These are phyloP conservation scores for Quercus phellos DNA, from an alignment of 331 rosid species.

Conservation along the genomic window DNA sequence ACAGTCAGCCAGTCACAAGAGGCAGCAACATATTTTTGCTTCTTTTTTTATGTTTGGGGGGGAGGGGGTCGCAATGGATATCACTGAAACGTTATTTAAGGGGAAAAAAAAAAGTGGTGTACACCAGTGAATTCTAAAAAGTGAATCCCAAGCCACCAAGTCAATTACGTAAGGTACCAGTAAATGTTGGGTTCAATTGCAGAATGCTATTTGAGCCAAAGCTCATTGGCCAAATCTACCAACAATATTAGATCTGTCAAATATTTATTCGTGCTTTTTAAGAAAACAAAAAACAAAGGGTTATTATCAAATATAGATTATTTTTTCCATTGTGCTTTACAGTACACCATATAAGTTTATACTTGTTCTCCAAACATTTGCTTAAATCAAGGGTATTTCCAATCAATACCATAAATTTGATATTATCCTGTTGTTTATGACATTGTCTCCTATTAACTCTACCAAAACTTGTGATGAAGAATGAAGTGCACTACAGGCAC, in stretches of 20 bases:
- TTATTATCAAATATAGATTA: no score
- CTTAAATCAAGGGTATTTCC: slow-evolving; percentile 6
- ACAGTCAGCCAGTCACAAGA: slow-evolving; percentile 1
- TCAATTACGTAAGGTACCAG: background rate
- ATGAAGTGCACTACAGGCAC: slow-evolving; percentile 1
- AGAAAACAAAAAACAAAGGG: no score
- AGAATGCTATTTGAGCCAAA: background rate
- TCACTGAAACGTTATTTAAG: background rate
- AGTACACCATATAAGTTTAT: background rate
- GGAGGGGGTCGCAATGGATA: background rate
- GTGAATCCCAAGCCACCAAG: background rate
- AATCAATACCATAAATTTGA: slow-evolving; percentile 2
- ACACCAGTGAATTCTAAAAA: no score
- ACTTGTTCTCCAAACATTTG: slow-evolving; percentile 3
- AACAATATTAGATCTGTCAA: background rate
- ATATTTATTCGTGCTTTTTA: no score
- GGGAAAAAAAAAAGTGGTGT: background rate
- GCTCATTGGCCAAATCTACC: background rate
- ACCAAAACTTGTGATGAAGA: slow-evolving; percentile 13
- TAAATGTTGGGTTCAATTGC: background rate
- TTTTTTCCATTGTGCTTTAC: background rate
- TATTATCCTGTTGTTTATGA: background rate
- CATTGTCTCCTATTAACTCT: background rate
- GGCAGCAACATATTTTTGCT: background rate
- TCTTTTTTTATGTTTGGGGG: background rate